Percentiles rank a stretch among this genome's conserved stretches.
phyloP scores from a whole-genome alignment of 2,329 filamentous ascomycete genomes.

The Dactylellina drechsleri region DNA sequence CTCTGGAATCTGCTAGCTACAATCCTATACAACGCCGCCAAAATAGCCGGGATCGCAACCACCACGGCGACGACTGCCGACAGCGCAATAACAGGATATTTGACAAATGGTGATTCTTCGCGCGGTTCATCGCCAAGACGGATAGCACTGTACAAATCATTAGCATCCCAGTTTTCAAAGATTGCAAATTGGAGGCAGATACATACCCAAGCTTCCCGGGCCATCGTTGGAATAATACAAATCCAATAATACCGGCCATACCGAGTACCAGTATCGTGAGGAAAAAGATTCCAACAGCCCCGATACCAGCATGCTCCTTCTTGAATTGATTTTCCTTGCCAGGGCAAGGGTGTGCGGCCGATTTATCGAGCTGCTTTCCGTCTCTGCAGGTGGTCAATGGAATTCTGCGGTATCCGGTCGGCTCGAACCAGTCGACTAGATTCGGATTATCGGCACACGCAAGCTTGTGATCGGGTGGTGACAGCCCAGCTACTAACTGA shows the following conservation, averaged over 20 bases:
- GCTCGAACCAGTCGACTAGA: conserved; percentile 80
- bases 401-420: conserved; percentile 88
- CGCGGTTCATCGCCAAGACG: conserved; percentile 75
- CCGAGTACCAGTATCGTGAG: conserved; percentile 80
- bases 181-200: conserved; percentile 54
- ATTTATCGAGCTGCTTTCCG: conserved; percentile 78
- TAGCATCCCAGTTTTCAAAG: conserved; percentile 1
- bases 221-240: conserved; percentile 87
- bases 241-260: conserved; percentile 77
- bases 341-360: conserved; percentile 73
- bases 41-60: conserved; percentile 72
- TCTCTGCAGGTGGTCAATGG: conserved; percentile 85
- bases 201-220: conserved; percentile 81
- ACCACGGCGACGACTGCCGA: conserved; percentile 72
- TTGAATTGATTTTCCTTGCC: conserved; percentile 85
- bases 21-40: conserved; percentile 78
- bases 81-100: conserved; percentile 80
- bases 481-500: conserved; percentile 76
- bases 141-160: conserved; percentile 65
- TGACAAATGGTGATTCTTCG: conserved; percentile 76
- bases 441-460: conserved; percentile 73
- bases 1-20: conserved; percentile 69
- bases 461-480: conserved; percentile 70
- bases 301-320: conserved; percentile 72
- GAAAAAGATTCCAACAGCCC: conserved; percentile 82